Conservation (phyloP, 140 eudicot genomes). For the Flaveria floridana region DNA sequence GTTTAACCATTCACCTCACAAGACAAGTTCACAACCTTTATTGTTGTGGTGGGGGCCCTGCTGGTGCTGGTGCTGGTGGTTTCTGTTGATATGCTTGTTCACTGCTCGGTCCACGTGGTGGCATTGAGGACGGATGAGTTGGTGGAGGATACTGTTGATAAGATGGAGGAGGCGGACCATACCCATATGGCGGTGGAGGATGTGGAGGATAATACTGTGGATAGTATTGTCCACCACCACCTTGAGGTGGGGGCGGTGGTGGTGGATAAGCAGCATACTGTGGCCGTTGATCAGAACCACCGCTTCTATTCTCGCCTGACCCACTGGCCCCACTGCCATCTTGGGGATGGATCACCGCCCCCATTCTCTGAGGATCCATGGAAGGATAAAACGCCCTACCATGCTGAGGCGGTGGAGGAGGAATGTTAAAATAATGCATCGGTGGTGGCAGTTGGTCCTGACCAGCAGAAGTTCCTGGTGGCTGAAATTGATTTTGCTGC, state of each 20-base stretch:
- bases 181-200: conserved; percentile 50
- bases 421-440: conserved; percentile 70
- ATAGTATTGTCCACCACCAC: conserved; percentile 52
- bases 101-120: conserved; percentile 42
- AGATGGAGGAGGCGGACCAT: conserved; percentile 39
- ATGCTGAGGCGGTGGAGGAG: conserved; percentile 68
- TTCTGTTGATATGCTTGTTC: conserved; percentile 33
- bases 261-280: conserved; percentile 52
- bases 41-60: conserved; percentile 31
- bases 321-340: conserved; percentile 60
- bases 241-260: conserved; percentile 51
- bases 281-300: conserved; percentile 33
- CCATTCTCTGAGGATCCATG: conserved; percentile 89
- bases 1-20: background rate
- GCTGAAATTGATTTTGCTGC: conserved; percentile 66
- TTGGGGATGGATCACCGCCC: conserved; percentile 54
- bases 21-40: background rate
- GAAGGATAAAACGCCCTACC: conserved; percentile 75
- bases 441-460: conserved; percentile 40
- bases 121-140: conserved; percentile 44
- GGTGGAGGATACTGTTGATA: conserved; percentile 71
- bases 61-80: conserved; percentile 12
- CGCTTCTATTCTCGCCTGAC: conserved; percentile 41
- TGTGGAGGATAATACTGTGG: conserved; percentile 66
- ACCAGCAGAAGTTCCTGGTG: conserved; percentile 41